A percentile compares a stretch with the other conserved stretches of the same genome.
phyloP scores from a whole-genome alignment of 768 basidiomycete genomes.

The Pulveroboletus frians region DNA sequence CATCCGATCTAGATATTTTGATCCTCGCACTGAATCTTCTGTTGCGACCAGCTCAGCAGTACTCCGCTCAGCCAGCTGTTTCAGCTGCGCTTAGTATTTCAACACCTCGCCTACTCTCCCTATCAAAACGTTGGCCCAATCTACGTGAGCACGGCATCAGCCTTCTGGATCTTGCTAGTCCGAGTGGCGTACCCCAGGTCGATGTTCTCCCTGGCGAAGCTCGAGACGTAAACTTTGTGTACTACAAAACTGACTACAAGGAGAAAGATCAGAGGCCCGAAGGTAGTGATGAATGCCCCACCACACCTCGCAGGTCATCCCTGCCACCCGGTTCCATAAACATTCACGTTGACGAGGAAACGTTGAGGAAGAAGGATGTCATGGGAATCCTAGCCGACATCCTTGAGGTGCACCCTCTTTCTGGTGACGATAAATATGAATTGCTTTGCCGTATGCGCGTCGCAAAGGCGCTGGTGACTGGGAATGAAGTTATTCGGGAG shows the following conservation, averaged over 20 bases:
- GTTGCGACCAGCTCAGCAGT: slow-evolving; percentile 92
- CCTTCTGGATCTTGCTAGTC: slow-evolving; percentile 65
- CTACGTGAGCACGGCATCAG: slow-evolving; percentile 76
- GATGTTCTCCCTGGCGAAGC: slow-evolving; percentile 66
- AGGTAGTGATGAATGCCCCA: slow-evolving; percentile 36
- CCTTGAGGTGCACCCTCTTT: slow-evolving; percentile 61
- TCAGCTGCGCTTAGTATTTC: slow-evolving; percentile 79
- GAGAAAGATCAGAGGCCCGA: slow-evolving; percentile 48
- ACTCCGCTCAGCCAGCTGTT: slow-evolving; percentile 81
- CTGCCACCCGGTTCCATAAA: slow-evolving; percentile 46
- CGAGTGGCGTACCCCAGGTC: slow-evolving; percentile 47
- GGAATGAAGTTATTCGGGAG: slow-evolving; percentile 58
- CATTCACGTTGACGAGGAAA: slow-evolving; percentile 59
- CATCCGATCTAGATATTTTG: slow-evolving; percentile 85
- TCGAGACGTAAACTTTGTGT: slow-evolving; percentile 75
- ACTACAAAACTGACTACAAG: slow-evolving; percentile 60
- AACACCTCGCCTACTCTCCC: slow-evolving; percentile 71
- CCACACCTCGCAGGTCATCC: slow-evolving; percentile 47
- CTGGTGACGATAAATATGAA: slow-evolving; percentile 82
- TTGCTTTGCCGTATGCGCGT: slow-evolving; percentile 81
- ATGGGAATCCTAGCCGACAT: slow-evolving; percentile 75
- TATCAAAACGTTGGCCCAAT: slow-evolving; percentile 82
- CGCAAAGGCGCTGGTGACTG: slow-evolving; percentile 61
- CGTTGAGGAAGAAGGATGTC: slow-evolving; percentile 54
- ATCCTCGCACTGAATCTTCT: slow-evolving; percentile 78